phyloP scores from a whole-genome alignment of 1,284 basidiomycete species.

The Sphagnurus paluster region DNA sequence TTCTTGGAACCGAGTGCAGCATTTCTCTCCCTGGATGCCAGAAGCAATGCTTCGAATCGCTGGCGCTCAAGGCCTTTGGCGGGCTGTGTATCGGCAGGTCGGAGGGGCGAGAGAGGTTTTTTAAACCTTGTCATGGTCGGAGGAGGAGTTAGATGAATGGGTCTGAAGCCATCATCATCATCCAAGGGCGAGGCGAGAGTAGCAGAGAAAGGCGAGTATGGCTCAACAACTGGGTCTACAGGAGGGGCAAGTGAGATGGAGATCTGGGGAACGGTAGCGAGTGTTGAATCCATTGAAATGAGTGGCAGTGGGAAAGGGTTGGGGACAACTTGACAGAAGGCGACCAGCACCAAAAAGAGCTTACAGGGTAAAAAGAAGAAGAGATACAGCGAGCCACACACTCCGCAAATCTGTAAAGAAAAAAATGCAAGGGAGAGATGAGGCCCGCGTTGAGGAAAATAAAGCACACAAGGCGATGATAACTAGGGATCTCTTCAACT shows the following conservation, averaged over 20 bases:
- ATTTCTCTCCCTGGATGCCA: conserved; percentile 55
- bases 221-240: conserved; percentile 48
- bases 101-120: conserved; percentile 52
- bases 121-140: conserved; percentile 42
- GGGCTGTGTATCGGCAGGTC: conserved; percentile 37
- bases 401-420: too few relatives aligned
- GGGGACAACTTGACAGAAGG: conserved; percentile 25
- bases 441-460: conserved; percentile 9
- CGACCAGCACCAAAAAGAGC: conserved; percentile 35
- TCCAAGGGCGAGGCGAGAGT: conserved; percentile 24
- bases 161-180: conserved; percentile 54
- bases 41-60: conserved; percentile 62
- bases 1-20: conserved; percentile 45
- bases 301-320: conserved; percentile 22
- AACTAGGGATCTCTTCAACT: neutral
- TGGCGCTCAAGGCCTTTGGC: conserved; percentile 61
- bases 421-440: conserved; percentile 17
- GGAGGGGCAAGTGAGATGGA: conserved; percentile 66
- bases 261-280: conserved; percentile 59
- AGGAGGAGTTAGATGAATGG: conserved; percentile 59
- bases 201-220: conserved; percentile 58
- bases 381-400: conserved; percentile 16
- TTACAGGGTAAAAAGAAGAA: conserved; percentile 20
- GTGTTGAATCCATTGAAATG: conserved; percentile 44
- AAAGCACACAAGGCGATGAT: neutral